phyloP scores from a whole-genome alignment of 768 basidiomycete species.

The Amanita subjunquillea region DNA sequence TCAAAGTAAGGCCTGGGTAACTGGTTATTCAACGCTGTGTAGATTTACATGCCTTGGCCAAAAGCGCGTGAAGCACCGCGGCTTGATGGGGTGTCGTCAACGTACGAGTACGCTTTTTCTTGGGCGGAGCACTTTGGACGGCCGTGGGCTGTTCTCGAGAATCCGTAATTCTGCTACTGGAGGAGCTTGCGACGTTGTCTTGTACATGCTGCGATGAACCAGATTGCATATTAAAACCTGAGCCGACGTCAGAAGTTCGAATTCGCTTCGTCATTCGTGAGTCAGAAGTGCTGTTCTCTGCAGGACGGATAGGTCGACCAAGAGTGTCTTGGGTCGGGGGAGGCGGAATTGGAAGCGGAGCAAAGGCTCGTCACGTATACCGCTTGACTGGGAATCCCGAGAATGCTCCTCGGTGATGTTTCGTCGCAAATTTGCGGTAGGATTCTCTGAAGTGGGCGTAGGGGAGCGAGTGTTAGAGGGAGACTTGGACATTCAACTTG shows the following conservation, averaged over 20 bases:
- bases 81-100: slow-evolving; percentile 85
- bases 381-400: background rate
- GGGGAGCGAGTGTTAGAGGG: slow-evolving; percentile 20
- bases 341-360: background rate
- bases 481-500: slow-evolving; percentile 38
- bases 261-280: slow-evolving; percentile 35
- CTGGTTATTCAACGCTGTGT: background rate
- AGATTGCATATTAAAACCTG: slow-evolving; percentile 13
- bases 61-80: slow-evolving; percentile 74
- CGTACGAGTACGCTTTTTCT: slow-evolving; percentile 78
- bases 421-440: slow-evolving; percentile 8
- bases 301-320: slow-evolving; percentile 15
- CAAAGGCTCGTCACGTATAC: background rate
- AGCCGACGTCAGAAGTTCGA: slow-evolving; percentile 20
- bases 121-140: slow-evolving; percentile 38
- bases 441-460: slow-evolving; percentile 17
- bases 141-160: slow-evolving; percentile 44
- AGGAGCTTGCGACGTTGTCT: slow-evolving; percentile 14
- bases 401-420: background rate
- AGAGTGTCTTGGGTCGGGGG: background rate
- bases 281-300: slow-evolving; percentile 18
- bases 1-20: slow-evolving; percentile 7
- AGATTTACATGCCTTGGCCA: slow-evolving; percentile 58
- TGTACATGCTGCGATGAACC: background rate
- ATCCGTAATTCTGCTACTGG: slow-evolving; percentile 27